Evolutionary conservation across 2,329 filamentous ascomycete species (phyloP).

Genomic region (Eurotiales sp.): DNA sequence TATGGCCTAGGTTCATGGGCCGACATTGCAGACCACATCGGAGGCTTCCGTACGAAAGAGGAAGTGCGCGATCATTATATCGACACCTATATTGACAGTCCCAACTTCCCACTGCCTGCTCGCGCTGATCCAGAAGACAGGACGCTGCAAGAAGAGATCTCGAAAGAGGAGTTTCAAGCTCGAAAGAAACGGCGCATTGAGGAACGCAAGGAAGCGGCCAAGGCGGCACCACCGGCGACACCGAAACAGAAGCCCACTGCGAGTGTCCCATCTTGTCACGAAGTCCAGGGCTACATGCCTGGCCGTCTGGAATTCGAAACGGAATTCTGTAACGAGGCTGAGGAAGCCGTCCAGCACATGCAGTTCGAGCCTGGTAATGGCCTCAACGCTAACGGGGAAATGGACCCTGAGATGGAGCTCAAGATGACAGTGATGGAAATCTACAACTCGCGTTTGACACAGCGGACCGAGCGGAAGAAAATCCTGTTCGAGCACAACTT

Average conservation of each 20-base stretch:
- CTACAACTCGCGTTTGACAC: constrained; percentile 87
- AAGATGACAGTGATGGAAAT: constrained; percentile 99
- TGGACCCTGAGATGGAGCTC: constrained; percentile 93
- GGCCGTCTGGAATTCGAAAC: constrained; percentile 96
- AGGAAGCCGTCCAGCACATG: constrained; percentile 98
- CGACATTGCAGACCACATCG: constrained; percentile 96
- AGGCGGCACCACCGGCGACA: constrained; percentile 74
- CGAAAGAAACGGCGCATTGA: constrained; percentile 93
- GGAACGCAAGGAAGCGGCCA: constrained; percentile 79
- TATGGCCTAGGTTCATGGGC: constrained; percentile 97
- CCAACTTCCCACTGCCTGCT: constrained; percentile 80
- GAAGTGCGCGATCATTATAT: constrained; percentile 95
- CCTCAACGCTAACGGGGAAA: constrained; percentile 78
- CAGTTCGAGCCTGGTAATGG: constrained; percentile 96
- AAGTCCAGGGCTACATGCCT: constrained; percentile 98
- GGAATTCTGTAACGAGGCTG: constrained; percentile 94
- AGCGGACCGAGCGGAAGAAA: constrained; percentile 90
- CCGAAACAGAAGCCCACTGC: constrained; percentile 95
- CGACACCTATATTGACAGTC: constrained; percentile 77
- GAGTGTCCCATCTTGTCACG: constrained; percentile 91
- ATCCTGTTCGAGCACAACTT: constrained; percentile 94
- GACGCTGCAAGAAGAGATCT: constrained; percentile 71
- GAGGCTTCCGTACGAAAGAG: constrained; percentile 88
- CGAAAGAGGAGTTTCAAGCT: constrained; percentile 87
- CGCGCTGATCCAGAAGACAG: constrained; percentile 79